A percentile compares a stretch with the other conserved stretches of the same genome.
Evolutionary conservation across 257 asterid genomes (phyloP).

Genomic region (Nyctanthes arbortristis): DNA sequence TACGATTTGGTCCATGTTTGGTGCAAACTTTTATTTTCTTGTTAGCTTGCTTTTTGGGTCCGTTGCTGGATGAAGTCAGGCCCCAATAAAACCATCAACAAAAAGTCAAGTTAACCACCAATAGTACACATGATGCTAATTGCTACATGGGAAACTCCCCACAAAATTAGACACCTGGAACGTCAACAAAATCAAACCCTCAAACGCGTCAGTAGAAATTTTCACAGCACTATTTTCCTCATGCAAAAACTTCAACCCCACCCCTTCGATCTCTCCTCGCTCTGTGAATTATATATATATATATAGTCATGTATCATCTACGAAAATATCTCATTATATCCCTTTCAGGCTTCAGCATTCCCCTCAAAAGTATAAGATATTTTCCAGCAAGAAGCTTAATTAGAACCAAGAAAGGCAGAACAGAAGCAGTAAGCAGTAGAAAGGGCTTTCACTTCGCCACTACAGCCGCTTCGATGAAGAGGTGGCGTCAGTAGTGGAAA

Average conservation of each 20-base stretch:
- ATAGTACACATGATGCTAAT: neutral
- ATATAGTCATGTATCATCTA: neutral
- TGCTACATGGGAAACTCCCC: neutral
- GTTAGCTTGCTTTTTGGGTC: too few species aligned
- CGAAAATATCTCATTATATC: neutral
- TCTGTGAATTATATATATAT: too few species aligned
- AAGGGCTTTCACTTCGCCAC: conserved; percentile 9
- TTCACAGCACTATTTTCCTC: neutral
- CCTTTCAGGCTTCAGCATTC: neutral
- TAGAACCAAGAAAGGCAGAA: neutral
- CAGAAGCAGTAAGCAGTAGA: neutral
- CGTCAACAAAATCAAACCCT: neutral
- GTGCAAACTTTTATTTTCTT: too few species aligned
- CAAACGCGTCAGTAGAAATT: neutral
- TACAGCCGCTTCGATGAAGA: conserved; percentile 29
- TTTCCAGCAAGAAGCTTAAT: neutral
- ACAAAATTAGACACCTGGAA: neutral
- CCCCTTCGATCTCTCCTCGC: neutral
- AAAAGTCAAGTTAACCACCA: too few species aligned
- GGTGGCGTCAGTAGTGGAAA: conserved; percentile 12
- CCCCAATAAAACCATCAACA: too few species aligned
- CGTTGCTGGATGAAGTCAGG: too few species aligned
- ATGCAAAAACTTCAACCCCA: conserved; percentile 5
- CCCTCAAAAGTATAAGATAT: neutral
- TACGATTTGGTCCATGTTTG: too few species aligned